These are phyloP conservation scores for Zygoascus meyerae DNA, from an alignment of 1,139 yeast genomes.

Conservation along the genomic window DNA sequence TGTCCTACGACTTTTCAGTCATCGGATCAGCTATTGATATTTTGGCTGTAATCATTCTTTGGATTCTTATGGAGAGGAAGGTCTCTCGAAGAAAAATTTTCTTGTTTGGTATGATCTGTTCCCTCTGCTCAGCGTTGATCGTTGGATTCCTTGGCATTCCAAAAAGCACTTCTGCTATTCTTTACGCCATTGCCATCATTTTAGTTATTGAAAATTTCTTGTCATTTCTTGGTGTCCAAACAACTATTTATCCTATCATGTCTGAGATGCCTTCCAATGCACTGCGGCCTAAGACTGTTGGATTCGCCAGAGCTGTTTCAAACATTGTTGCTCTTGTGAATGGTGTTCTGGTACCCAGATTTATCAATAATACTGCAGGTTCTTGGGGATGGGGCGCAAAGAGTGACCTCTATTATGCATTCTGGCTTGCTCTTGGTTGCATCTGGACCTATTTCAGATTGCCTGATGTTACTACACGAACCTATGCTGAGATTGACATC, in stretches of 20 bases:
- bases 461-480: constrained; percentile 54
- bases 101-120: constrained; percentile 40
- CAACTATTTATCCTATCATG: constrained; percentile 41
- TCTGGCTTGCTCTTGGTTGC: constrained; percentile 33
- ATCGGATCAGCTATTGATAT: constrained; percentile 36
- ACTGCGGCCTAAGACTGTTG: constrained; percentile 50
- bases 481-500: constrained; percentile 52
- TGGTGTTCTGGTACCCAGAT: constrained; percentile 46
- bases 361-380: constrained; percentile 48
- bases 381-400: constrained; percentile 52
- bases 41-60: constrained; percentile 45
- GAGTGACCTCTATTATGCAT: constrained; percentile 54
- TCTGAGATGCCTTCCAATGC: constrained; percentile 51
- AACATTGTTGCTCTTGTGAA: constrained; percentile 38
- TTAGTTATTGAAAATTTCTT: constrained; percentile 31
- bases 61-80: constrained; percentile 41
- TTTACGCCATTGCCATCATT: constrained; percentile 33
- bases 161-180: constrained; percentile 32
- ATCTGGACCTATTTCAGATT: constrained; percentile 45
- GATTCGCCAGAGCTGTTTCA: constrained; percentile 47
- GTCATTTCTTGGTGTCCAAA: constrained; percentile 8
- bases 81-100: constrained; percentile 47
- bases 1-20: constrained; percentile 22
- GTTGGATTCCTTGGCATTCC: constrained; percentile 17
- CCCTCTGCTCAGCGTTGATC: constrained; percentile 36